Base-by-base conservation (phyloP, 257 asterid genomes). In the Scutellaria galericulata region DNA sequence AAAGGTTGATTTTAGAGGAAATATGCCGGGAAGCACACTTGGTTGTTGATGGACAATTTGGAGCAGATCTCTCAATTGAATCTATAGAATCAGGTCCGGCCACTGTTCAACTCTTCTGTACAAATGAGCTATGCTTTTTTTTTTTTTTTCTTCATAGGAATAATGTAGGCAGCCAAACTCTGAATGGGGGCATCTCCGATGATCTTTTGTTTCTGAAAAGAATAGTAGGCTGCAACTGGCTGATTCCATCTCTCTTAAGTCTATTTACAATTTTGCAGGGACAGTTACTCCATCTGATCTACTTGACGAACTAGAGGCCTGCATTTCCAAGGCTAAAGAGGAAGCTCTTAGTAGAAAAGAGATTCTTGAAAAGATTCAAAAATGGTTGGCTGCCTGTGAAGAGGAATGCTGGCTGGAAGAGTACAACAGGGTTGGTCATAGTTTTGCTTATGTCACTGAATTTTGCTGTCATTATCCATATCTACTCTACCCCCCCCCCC, bases 401-500 rank as follows among this genome's bases (percentile, higher is more conserved):
- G 96, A 93, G 83, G 96, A 91, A 81, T 13, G 80, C 81, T 94
- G 99, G 99, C 86, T 94, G 72, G 99, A 91, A 84, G 98, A 94
- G 79, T 94, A 91, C 86, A 91, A 80, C 66, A 87, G 95, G 98
- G 98, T 91, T 62, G 54, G 89, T 78, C 50, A 15, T 77, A 42
- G 37, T 72, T 72, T 75, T 77, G 52, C 56, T 69, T 53, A 52
- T 22, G 27, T 24, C 27, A 24, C 27, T 68, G 15, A 62, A 9
- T 64, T 75, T 68, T 57, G 65, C 62, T 35, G 65, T 62, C 42
- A 10, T 31, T 61, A 12, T 40, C 31, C 68, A 9, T 1, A 24
- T 60, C 39, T 59, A 13, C 24, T 14, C 71, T 31, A 31, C 65
- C 59, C 46, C 37, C 53, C 42, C 53, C 55, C 39, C 57, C 22